phyloP scores from a whole-genome alignment of 2,329 filamentous ascomycete genomes.

The Fusarium chaquense region DNA sequence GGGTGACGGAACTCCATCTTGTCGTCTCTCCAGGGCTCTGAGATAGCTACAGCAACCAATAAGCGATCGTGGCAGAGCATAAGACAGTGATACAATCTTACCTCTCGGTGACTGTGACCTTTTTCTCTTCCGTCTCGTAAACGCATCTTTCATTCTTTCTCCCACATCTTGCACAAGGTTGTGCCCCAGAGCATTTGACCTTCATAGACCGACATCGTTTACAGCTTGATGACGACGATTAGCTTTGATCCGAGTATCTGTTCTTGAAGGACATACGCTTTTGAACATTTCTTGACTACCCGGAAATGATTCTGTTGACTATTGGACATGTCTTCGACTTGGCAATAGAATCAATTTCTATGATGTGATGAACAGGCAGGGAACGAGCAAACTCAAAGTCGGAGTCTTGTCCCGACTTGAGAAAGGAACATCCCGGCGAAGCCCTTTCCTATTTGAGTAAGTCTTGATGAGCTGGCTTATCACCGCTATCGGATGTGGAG shows the following conservation, averaged over 20 bases:
- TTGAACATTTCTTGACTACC: conserved; percentile 43
- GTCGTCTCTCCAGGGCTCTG: conserved; percentile 38
- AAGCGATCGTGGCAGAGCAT: neutral
- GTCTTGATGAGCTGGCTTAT: conserved; percentile 30
- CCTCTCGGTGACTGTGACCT: conserved; percentile 46
- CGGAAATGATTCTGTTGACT: conserved; percentile 22
- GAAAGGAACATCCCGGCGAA: conserved; percentile 8
- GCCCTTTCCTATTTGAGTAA: conserved; percentile 27
- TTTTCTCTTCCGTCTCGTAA: conserved; percentile 44
- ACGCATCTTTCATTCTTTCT: conserved; percentile 43
- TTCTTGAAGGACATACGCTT: conserved; percentile 35
- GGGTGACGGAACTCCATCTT: conserved; percentile 31
- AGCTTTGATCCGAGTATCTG: conserved; percentile 5
- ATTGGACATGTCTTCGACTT: conserved; percentile 24
- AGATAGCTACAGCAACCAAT: conserved; percentile 34
- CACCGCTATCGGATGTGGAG: conserved; percentile 29
- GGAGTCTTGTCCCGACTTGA: conserved; percentile 44
- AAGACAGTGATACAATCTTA: neutral
- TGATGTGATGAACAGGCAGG: neutral
- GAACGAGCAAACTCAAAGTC: conserved; percentile 15
- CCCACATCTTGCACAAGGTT: conserved; percentile 44
- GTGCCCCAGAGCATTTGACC: conserved; percentile 45
- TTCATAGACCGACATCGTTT: conserved; percentile 48
- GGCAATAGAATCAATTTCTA: neutral
- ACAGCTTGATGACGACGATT: conserved; percentile 28